These are phyloP conservation scores for Abrus pulchellus DNA, from an alignment of 306 rosid genomes.

Conservation along the genomic window DNA sequence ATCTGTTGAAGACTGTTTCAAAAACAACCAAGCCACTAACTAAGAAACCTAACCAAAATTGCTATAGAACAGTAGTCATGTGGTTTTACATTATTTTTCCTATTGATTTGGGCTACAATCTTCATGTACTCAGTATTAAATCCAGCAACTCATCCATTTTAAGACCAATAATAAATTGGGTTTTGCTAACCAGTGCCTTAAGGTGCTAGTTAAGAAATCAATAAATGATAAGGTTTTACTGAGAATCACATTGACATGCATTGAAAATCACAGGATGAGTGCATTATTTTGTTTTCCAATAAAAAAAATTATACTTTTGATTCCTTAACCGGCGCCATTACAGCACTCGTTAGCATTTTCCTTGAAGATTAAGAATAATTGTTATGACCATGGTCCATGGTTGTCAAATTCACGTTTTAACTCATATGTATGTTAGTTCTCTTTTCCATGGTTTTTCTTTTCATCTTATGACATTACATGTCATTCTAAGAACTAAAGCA, in stretches of 20 bases:
- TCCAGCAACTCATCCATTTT: slow-evolving; percentile 16
- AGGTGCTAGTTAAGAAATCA: no score
- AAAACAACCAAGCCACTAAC: slow-evolving; percentile 22
- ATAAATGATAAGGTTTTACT: no score
- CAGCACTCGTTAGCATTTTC: no score
- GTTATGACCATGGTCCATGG: no score
- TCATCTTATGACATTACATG: background rate
- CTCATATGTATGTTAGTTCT: background rate
- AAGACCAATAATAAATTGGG: slow-evolving; percentile 11
- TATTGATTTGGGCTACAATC: background rate
- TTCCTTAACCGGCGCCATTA: no score
- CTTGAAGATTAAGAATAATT: no score
- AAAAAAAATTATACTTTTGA: no score
- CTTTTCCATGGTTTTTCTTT: background rate
- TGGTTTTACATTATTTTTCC: slow-evolving; percentile 10
- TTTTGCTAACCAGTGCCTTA: no score
- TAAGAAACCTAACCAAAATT: slow-evolving; percentile 3
- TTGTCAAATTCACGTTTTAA: background rate
- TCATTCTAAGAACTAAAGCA: slow-evolving; percentile 52
- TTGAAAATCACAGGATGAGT: no score
- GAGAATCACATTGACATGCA: no score
- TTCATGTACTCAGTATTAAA: background rate
- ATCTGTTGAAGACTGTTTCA: slow-evolving; percentile 21
- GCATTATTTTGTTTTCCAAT: no score
- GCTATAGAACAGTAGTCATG: background rate